Evolutionary conservation across 345 rosid genomes (phyloP).

Genomic region (Eucalyptus polybractea): DNA sequence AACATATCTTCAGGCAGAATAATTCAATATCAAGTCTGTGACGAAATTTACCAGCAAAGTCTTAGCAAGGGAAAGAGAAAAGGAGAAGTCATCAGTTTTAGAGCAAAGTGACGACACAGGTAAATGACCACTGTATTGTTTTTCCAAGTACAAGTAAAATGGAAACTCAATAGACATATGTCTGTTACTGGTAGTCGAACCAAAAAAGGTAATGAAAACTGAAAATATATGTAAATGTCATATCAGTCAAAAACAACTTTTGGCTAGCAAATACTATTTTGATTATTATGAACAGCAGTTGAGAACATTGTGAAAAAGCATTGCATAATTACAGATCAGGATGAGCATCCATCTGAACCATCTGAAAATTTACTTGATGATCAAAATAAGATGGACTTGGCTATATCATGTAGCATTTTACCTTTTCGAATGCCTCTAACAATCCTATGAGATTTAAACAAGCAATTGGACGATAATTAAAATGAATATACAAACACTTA

Average conservation of each 20-base stretch:
- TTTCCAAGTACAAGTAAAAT: not conserved
- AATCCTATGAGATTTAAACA: not conserved
- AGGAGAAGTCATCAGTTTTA: not conserved
- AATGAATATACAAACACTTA: slow-evolving; percentile 3
- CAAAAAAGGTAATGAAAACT: not conserved
- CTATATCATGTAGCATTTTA: not conserved
- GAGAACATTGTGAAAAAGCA: not conserved
- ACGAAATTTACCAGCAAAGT: not conserved
- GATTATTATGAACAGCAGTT: not conserved
- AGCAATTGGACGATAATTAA: not conserved
- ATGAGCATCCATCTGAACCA: not conserved
- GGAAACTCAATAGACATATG: not conserved
- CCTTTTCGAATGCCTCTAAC: not conserved
- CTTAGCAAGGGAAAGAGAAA: not conserved
- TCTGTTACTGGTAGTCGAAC: not conserved
- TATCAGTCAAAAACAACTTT: not conserved
- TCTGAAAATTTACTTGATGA: not conserved
- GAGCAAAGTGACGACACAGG: not conserved
- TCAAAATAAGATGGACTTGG: not conserved
- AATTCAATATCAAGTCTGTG: not conserved
- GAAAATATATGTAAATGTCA: not conserved
- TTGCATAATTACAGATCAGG: not conserved
- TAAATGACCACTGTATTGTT: not conserved
- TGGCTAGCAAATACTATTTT: not conserved
- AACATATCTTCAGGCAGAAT: not conserved